phyloP scores from a whole-genome alignment of 352 stramenopile genomes.

The Phytophthora litchii region DNA sequence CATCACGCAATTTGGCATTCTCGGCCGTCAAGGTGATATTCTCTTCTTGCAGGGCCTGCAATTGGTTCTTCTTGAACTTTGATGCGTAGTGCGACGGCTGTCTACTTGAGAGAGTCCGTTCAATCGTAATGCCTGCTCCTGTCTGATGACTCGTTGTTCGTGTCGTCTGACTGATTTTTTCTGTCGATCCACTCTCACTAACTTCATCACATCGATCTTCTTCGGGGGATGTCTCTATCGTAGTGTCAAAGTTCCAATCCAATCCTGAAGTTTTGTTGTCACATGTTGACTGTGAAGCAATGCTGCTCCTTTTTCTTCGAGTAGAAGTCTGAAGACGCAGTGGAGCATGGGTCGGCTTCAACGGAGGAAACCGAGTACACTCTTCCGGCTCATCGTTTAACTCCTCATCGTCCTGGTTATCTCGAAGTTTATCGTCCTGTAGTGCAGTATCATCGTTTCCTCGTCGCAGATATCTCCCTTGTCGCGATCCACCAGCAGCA shows the following conservation, averaged over 20 bases:
- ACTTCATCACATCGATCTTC: conserved; percentile 16
- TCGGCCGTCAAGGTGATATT: conserved; percentile 42
- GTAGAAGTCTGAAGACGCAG: not conserved
- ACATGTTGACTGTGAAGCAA: conserved; percentile 4
- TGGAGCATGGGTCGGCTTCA: conserved; percentile 7
- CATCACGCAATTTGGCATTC: conserved; percentile 47
- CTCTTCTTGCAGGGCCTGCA: conserved; percentile 50
- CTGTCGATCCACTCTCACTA: not conserved
- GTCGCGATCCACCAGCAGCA: conserved; percentile 3
- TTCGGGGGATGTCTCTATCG: conserved; percentile 11
- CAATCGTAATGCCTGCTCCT: conserved; percentile 37
- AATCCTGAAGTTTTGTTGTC: not conserved
- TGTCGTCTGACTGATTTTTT: not conserved
- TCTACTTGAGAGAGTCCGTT: conserved; percentile 31
- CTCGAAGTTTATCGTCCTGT: conserved; percentile 21
- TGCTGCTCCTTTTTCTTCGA: conserved; percentile 3
- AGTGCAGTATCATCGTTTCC: conserved; percentile 17
- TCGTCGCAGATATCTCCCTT: not conserved
- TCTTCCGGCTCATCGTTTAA: not conserved
- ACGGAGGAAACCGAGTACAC: conserved; percentile 16
- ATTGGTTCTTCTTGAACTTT: conserved; percentile 53
- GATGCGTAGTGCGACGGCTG: conserved; percentile 31
- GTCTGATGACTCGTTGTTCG: conserved; percentile 1
- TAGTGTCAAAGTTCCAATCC: conserved; percentile 48
- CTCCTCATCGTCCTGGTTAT: not conserved